These are phyloP conservation scores for Podosphaera fusca DNA, from an alignment of 2,329 filamentous ascomycete species.

Conservation along the genomic window DNA sequence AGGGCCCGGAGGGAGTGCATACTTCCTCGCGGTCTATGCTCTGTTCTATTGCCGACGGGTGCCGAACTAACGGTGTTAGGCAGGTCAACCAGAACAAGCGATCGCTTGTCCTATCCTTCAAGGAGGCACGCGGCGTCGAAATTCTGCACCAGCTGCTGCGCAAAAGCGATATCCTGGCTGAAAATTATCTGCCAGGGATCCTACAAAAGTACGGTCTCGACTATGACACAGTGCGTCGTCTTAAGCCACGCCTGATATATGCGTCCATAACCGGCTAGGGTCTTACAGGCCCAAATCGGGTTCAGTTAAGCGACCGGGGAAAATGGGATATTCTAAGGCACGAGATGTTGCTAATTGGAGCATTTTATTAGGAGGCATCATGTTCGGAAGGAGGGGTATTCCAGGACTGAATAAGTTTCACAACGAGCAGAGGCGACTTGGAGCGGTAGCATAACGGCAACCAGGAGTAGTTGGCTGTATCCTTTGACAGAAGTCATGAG, in stretches of 20 bases:
- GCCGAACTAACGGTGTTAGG: too few species aligned
- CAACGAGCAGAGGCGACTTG: too few species aligned
- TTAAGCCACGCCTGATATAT: constrained; percentile 79
- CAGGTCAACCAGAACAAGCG: constrained; percentile 57
- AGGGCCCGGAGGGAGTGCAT: constrained; percentile 78
- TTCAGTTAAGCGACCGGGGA: too few species aligned
- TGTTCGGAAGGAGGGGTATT: too few species aligned
- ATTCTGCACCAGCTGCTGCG: constrained; percentile 69
- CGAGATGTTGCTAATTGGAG: too few species aligned
- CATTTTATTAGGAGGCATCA: too few species aligned
- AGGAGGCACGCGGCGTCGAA: constrained; percentile 58
- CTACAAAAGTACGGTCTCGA: constrained; percentile 82
- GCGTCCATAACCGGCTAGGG: constrained; percentile 94
- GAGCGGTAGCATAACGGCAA: too few species aligned
- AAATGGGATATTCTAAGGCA: too few species aligned
- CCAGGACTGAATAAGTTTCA: too few species aligned
- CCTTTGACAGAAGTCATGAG: too few species aligned
- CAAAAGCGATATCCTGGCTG: constrained; percentile 78
- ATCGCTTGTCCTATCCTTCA: constrained; percentile 76
- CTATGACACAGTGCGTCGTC: constrained; percentile 53
- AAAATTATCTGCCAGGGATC: constrained; percentile 84
- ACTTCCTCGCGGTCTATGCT: constrained; percentile 57
- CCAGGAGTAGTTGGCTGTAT: too few species aligned
- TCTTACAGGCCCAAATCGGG: constrained; percentile 64
- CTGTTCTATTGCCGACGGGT: constrained; percentile 1